Evolutionary conservation across 1,284 basidiomycete species (phyloP).

Genomic region (Papiliotrema flavescens): DNA sequence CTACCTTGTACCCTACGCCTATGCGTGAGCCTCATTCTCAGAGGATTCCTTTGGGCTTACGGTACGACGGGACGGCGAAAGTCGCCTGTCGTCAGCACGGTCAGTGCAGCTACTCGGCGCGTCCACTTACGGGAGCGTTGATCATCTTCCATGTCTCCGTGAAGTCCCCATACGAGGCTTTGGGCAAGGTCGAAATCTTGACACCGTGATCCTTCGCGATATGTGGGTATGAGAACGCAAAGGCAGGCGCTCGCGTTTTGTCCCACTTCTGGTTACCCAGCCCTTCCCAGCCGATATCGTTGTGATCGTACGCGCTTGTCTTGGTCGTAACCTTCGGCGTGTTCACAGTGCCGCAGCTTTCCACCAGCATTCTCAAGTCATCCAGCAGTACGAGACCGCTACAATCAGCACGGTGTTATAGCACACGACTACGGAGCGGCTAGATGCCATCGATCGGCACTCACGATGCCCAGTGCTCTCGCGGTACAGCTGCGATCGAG

Average conservation of each 20-base stretch:
- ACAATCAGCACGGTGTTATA: neutral
- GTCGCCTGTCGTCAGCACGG: neutral
- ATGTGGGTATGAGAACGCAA: slow-evolving; percentile 1
- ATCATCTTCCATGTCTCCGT: neutral
- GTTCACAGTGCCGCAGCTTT: neutral
- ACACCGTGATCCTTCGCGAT: neutral
- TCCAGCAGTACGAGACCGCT: slow-evolving; percentile 2
- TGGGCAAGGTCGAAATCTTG: neutral
- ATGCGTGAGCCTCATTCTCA: neutral
- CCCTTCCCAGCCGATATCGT: neutral
- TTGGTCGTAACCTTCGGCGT: neutral
- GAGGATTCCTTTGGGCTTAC: neutral
- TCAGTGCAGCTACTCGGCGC: neutral
- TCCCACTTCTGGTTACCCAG: neutral
- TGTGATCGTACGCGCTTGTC: neutral
- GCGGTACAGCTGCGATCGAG: slow-evolving; percentile 3
- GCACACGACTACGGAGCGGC: too few species aligned
- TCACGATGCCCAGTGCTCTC: neutral
- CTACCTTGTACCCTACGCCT: slow-evolving; percentile 1
- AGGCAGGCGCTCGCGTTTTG: neutral
- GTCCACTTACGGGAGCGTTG: neutral
- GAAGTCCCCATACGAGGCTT: neutral
- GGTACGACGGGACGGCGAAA: slow-evolving; percentile 1
- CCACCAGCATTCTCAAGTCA: neutral
- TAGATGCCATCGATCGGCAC: neutral